phyloP scores from a whole-genome alignment of 305 asterid genomes.

The Galium porrigens region DNA sequence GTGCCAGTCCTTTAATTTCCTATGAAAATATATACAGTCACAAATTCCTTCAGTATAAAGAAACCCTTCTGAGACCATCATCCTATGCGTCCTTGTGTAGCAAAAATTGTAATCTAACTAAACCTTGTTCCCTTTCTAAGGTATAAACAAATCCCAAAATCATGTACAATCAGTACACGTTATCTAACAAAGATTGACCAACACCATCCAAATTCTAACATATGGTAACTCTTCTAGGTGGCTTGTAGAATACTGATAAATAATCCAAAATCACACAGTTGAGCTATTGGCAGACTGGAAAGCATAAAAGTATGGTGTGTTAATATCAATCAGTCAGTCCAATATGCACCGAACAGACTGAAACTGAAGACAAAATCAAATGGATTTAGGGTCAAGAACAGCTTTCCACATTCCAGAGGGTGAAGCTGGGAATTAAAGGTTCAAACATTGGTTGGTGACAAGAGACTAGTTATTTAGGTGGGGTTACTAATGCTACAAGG shows the following conservation, averaged over 20 bases:
- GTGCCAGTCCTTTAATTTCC: background rate
- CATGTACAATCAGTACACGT: background rate
- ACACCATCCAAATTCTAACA: background rate
- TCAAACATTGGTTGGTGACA: background rate
- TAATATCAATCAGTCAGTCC: background rate
- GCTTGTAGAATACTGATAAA: background rate
- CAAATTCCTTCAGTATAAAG: background rate
- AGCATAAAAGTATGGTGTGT: background rate
- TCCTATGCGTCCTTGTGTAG: background rate
- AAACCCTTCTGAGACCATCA: background rate
- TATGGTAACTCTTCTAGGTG: background rate
- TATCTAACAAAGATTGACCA: background rate
- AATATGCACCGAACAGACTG: constrained; percentile 3
- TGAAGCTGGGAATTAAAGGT: background rate
- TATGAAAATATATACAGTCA: background rate
- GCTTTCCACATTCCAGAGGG: too few relatives aligned
- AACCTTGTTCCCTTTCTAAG: background rate
- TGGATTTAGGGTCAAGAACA: background rate
- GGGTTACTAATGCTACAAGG: background rate
- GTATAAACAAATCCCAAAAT: background rate
- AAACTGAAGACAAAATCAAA: background rate
- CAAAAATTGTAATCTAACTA: background rate
- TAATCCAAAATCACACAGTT: background rate
- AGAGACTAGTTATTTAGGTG: background rate
- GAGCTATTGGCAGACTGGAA: background rate